These are phyloP conservation scores for Paraconiothyrium sp. DNA, from an alignment of 2,329 filamentous ascomycete species.

Conservation along the genomic window DNA sequence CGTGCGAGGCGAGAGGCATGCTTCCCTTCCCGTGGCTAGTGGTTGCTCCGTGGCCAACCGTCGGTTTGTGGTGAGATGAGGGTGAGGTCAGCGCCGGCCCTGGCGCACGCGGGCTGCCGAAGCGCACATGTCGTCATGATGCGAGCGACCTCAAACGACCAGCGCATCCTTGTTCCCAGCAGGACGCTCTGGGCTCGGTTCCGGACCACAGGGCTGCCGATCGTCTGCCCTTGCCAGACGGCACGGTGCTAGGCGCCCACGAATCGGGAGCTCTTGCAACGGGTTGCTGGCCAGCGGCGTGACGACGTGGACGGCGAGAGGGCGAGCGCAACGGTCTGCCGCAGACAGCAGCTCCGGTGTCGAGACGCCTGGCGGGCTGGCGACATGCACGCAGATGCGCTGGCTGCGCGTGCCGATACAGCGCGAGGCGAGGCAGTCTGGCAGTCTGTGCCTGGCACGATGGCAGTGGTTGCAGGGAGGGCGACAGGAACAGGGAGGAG, in stretches of 20 bases:
- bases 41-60: neutral
- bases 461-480: conserved; percentile 4
- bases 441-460: neutral
- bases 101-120: conserved; percentile 18
- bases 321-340: conserved; percentile 14
- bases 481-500: conserved; percentile 23
- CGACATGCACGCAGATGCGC: conserved; percentile 26
- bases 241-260: conserved; percentile 17
- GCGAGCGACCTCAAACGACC: conserved; percentile 20
- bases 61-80: neutral
- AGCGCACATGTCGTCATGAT: conserved; percentile 43
- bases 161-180: conserved; percentile 36
- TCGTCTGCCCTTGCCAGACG: conserved; percentile 20
- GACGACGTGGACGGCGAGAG: conserved; percentile 14
- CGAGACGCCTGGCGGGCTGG: conserved; percentile 22
- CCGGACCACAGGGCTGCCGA: conserved; percentile 30
- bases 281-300: neutral
- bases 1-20: conserved; percentile 19
- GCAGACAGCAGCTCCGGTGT: conserved; percentile 21
- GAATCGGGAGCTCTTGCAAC: conserved; percentile 8
- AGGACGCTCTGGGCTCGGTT: conserved; percentile 35
- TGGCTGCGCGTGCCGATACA: conserved; percentile 33
- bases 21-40: neutral
- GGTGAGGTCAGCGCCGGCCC: conserved; percentile 1
- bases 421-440: conserved; percentile 33